These are phyloP conservation scores for Protostelium mycophagum DNA, from an alignment of 78 protist species.

Conservation along the genomic window DNA sequence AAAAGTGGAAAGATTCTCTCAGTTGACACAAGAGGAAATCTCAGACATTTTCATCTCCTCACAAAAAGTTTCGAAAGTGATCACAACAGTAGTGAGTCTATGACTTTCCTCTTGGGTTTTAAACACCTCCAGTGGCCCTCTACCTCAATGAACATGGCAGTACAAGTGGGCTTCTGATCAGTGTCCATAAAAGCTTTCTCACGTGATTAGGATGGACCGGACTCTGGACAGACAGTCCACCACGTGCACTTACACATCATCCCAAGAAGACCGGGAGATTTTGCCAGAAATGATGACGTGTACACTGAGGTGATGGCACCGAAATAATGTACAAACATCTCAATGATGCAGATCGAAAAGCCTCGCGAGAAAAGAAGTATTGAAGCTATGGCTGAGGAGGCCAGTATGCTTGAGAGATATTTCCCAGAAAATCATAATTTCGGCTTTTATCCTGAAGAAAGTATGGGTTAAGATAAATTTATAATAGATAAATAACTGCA, in stretches of 20 bases:
- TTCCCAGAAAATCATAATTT: slow-evolving; percentile 12
- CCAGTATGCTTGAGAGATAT: slow-evolving; percentile 13
- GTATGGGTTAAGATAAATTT: too few relatives aligned
- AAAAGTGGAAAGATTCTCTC: slow-evolving; percentile 41
- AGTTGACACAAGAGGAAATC: slow-evolving; percentile 41
- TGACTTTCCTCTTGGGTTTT: too few relatives aligned
- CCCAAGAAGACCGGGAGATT: slow-evolving; percentile 64
- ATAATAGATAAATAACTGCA: too few relatives aligned
- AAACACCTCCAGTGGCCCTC: slow-evolving; percentile 7
- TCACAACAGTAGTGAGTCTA: neutral
- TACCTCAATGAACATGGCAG: neutral
- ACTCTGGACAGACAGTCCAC: slow-evolving; percentile 68
- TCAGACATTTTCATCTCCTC: slow-evolving; percentile 50
- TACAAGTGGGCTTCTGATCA: slow-evolving; percentile 27
- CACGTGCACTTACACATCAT: slow-evolving; percentile 85
- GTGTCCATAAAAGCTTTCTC: too few relatives aligned
- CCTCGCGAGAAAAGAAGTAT: slow-evolving; percentile 31
- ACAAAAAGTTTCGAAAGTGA: slow-evolving; percentile 17
- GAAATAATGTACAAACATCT: neutral
- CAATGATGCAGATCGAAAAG: slow-evolving; percentile 51
- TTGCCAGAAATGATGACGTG: slow-evolving; percentile 59
- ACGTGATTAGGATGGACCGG: slow-evolving; percentile 67
- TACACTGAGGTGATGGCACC: slow-evolving; percentile 30
- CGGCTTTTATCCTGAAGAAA: too few relatives aligned
- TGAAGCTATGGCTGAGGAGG: slow-evolving; percentile 45